Base-by-base conservation (phyloP, 1,139 yeast genomes). In the Pichia sp. region DNA sequence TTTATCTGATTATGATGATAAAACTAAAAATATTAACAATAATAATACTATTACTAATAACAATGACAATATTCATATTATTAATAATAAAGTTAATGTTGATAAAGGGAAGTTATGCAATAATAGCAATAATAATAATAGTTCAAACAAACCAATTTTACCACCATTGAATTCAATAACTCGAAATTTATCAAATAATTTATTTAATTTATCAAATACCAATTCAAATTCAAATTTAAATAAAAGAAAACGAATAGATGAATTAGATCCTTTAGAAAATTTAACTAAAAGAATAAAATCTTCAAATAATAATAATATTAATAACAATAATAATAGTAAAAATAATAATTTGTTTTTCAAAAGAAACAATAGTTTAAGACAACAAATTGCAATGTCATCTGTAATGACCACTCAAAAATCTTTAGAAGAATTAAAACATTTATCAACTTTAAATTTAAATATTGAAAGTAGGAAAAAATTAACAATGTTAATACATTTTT, bases 401-500 rank as follows among this genome's bases (percentile, higher is more conserved):
- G 64, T 64, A 0, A 52, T 60, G 5, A 55, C 63, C 1, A 55
- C 66, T 2, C 66, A 62, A 45, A 50, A 53, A 36, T 55, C 64
- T 1, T 46, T 66, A 11, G 63, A 60, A 40, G 66, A 65, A 46
- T 46, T 65, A 11, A 65, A 60, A 43, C 66, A 64, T 37, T 51
- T 65, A 32, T 61, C 67, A 31, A 53, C 63, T 4, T 48, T 65
- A 30, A 66, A 65, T 50, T 43, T 65, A 5, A 63, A 60, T 47
- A 63, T 66, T 39, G 68, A 66, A 48, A 61, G 66, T 52, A 53
- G 69, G 36, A 58, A 62, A 39, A 58, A 64, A 46, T 51, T 66
- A 29, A 64, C 64, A 6, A 65, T 66, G 67, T 51, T 66, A 43
- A 66, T 66, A 32, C 65, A 65, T 46, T 65, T 65, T 39, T 50